Evolutionary conservation across 306 rosid species (phyloP), one percentile per base, ranked within the genome.

Genomic region (Begonia masoniana): DNA sequence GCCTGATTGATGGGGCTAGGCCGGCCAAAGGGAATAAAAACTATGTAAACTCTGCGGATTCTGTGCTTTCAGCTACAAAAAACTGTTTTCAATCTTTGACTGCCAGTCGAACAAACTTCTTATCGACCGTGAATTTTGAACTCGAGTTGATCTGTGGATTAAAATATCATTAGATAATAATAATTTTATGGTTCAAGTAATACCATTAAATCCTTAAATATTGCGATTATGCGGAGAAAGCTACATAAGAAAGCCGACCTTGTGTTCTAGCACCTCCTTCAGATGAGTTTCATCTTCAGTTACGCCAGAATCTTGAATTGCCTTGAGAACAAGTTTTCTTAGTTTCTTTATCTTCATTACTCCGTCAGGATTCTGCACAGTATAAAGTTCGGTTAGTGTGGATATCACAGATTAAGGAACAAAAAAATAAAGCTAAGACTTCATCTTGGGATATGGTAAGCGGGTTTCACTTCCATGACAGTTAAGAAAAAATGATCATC

Each of bases 331-430:
- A 62, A 41, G 70, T 77, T 81, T 91, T 64, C 68, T 73, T 58
- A 91, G 69, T 57, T 81, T 91, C 66, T 72, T 80, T 75, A 83
- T 69, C 81, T 91, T 91, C 70, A 91, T 67, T 45, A 43, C 69
- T 60, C 88, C 94, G 13, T 83, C 88, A 47, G 93, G 82, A 48
- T 72, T 81, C 97, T 91, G 82, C 61, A 60, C 71, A 52, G 50
- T 62, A 9, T 54, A 65, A 17, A 50, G 70, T 35, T 64, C 17
- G 59, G 11, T 9, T 39, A 57, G 23, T 13, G 24, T 11, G 15
- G 7, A 45, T 8, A 13, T 45, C 35, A 41, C 50, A 50, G 13
- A 9, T n/a, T 16, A 21, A 51, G 9, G 12, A 12, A 10, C 17
- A 26, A 58, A 19, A 43, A 3, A 57, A 2, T 12, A 15, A 49